Percentiles rank a stretch among this genome's conserved stretches.
Conservation (phyloP, 345 rosid genomes). For the Eutrema japonicum region DNA sequence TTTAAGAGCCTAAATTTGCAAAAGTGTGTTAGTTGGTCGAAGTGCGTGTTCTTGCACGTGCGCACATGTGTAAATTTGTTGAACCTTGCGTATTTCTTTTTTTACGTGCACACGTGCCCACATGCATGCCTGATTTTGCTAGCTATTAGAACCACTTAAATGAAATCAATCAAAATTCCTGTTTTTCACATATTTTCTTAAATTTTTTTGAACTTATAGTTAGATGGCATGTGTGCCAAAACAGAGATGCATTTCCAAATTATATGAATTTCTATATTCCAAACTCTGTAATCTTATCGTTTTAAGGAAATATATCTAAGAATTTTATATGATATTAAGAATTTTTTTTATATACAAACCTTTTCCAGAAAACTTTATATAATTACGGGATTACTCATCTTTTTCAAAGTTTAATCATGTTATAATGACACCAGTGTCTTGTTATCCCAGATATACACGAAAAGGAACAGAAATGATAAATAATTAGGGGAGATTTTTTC, state of each 20-base stretch:
- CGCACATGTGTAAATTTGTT: slow-evolving; percentile 78
- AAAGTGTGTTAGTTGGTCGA: slow-evolving; percentile 53
- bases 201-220: not conserved
- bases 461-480: slow-evolving; percentile 16
- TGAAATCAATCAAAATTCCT: slow-evolving; percentile 3
- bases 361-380: not conserved
- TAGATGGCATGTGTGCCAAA: slow-evolving; percentile 31
- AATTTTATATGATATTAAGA: not conserved
- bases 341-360: not conserved
- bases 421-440: slow-evolving; percentile 25
- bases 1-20: slow-evolving; percentile 30
- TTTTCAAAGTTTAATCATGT: slow-evolving; percentile 29
- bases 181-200: not conserved
- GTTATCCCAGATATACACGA: slow-evolving; percentile 13
- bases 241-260: slow-evolving; percentile 11
- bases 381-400: not conserved
- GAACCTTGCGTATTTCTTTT: slow-evolving; percentile 52
- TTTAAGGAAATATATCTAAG: not conserved
- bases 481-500: slow-evolving; percentile 14
- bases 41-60: slow-evolving; percentile 80
- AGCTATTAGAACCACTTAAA: slow-evolving; percentile 9
- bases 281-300: not conserved
- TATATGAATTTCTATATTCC: not conserved
- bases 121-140: slow-evolving; percentile 60
- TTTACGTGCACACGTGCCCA: slow-evolving; percentile 72